phyloP scores from a whole-genome alignment of 2,329 filamentous ascomycete species.

The Paecilomyces dactylethromorphus region DNA sequence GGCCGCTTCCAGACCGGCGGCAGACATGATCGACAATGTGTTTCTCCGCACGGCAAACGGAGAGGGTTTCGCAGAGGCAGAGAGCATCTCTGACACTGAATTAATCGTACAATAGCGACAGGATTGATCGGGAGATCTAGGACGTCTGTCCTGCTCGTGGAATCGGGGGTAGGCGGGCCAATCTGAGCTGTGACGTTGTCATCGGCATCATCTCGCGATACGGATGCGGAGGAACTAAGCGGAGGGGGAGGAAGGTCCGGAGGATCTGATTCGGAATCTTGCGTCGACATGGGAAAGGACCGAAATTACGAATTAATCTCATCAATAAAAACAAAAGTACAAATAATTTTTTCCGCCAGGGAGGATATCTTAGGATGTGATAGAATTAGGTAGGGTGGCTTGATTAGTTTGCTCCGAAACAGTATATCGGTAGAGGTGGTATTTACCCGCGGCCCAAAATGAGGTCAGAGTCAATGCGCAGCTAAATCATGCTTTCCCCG shows the following conservation, averaged over 20 bases:
- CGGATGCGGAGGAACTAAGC: background rate
- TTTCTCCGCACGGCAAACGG: slow-evolving; percentile 74
- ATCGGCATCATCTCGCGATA: background rate
- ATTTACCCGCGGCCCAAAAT: too few species aligned
- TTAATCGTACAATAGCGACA: slow-evolving; percentile 60
- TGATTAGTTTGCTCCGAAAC: background rate
- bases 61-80: slow-evolving; percentile 61
- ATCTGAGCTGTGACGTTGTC: background rate
- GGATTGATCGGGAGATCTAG: slow-evolving; percentile 1
- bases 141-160: background rate
- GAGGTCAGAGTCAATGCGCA: too few species aligned
- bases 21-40: slow-evolving; percentile 68
- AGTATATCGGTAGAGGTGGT: background rate
- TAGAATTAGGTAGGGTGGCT: background rate
- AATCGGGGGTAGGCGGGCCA: background rate
- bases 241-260: background rate
- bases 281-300: background rate
- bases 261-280: background rate
- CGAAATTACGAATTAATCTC: background rate
- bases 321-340: background rate
- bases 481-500: too few species aligned
- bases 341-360: background rate
- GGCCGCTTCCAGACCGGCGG: slow-evolving; percentile 58
- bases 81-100: slow-evolving; percentile 73
- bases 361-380: background rate